phyloP scores from a whole-genome alignment of 192 early-diverging fungal genomes.

The Entomortierella parvispora region DNA sequence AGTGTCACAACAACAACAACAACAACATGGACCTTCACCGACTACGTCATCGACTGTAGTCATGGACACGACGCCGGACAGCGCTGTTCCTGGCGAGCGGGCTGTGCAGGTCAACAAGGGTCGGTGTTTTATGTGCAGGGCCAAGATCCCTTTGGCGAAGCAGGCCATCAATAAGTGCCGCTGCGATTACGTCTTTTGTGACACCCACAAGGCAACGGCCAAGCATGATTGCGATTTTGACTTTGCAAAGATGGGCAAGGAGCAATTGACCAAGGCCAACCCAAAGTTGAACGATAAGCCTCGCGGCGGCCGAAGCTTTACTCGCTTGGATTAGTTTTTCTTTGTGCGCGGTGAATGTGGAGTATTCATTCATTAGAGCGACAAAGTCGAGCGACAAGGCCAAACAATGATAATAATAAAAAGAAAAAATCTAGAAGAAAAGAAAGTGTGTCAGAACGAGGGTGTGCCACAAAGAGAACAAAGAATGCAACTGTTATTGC shows the following conservation, averaged over 20 bases:
- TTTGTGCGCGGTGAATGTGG: no score
- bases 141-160: conserved; percentile 79
- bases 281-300: conserved; percentile 79
- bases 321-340: conserved; percentile 61
- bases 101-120: conserved; percentile 73
- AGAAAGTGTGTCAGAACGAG: no score
- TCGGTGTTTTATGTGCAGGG: conserved; percentile 74
- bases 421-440: no score
- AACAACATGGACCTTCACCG: conserved; percentile 23
- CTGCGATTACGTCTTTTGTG: conserved; percentile 81
- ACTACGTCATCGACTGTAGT: conserved; percentile 15
- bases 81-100: conserved; percentile 57
- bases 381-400: background rate
- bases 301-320: conserved; percentile 80
- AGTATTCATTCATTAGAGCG: no score
- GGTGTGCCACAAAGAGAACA: no score
- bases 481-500: no score
- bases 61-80: conserved; percentile 11
- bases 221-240: conserved; percentile 85
- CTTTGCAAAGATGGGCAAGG: conserved; percentile 74
- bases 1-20: conserved; percentile 1
- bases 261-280: conserved; percentile 76
- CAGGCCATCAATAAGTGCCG: conserved; percentile 83
- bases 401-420: no score
- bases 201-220: conserved; percentile 74